Evolutionary conservation across 225 moss, liverwort and hornwort genomes (phyloP).

Genomic region (Neckera pumila): DNA sequence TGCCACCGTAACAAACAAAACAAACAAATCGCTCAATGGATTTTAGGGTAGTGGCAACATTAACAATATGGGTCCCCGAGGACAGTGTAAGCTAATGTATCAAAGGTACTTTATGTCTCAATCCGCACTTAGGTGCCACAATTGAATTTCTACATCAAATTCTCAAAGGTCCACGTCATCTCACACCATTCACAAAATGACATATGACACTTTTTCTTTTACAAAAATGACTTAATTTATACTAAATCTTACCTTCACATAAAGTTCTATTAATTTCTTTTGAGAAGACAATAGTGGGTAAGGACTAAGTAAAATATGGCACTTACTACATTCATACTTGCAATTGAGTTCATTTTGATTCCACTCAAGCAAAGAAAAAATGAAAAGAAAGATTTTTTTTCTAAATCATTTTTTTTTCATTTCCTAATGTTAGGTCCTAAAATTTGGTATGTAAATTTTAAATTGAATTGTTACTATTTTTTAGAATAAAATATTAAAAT

Average conservation of each 20-base stretch:
- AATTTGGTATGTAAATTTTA: neutral
- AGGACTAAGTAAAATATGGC: neutral
- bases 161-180: too few species aligned
- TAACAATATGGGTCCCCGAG: neutral
- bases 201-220: neutral
- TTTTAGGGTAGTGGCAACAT: too few species aligned
- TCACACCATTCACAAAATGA: too few species aligned
- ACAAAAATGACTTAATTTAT: neutral
- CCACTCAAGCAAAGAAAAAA: rapidly evolving
- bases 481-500: too few species aligned
- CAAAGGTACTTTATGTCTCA: neutral
- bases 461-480: too few species aligned
- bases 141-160: too few species aligned
- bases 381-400: neutral
- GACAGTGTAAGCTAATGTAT: neutral
- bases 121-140: rapidly evolving
- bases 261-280: too few species aligned
- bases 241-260: neutral
- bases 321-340: neutral
- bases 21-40: too few species aligned
- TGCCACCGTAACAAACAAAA: too few species aligned
- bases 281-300: neutral
- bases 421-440: neutral
- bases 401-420: neutral
- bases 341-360: neutral